These are phyloP conservation scores for Solanum medicagineum DNA, from an alignment of 257 asterid genomes.

Conservation along the genomic window DNA sequence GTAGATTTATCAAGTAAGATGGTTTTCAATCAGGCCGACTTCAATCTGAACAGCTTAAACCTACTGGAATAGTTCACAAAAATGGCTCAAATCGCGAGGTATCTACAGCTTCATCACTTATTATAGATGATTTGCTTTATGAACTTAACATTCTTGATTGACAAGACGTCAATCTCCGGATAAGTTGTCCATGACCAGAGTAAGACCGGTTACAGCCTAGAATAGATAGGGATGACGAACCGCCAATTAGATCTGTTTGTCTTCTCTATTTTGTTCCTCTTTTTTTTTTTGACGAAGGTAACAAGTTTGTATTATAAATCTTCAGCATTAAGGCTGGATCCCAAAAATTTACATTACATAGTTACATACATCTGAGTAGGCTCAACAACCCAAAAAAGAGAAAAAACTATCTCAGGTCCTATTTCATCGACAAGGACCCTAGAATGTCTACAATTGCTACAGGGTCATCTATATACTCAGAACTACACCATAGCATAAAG, in stretches of 20 bases:
- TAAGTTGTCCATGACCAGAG: background rate
- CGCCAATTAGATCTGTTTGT: background rate
- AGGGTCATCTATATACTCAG: too few species aligned
- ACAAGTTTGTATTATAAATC: too few species aligned
- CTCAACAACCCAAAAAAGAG: too few species aligned
- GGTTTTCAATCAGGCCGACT: background rate
- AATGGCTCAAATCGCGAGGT: background rate
- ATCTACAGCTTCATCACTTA: background rate
- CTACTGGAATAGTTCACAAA: background rate
- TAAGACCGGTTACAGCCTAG: background rate
- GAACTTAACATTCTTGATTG: background rate
- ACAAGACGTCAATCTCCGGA: background rate
- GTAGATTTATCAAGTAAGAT: background rate
- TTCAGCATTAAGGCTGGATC: too few species aligned
- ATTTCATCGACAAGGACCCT: too few species aligned
- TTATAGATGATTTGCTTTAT: background rate
- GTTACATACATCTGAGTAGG: too few species aligned
- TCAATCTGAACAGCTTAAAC: background rate
- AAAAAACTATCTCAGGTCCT: too few species aligned
- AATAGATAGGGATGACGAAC: background rate
- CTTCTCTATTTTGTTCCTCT: background rate
- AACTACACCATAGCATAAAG: too few species aligned
- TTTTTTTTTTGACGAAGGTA: too few species aligned
- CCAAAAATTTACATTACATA: too few species aligned
- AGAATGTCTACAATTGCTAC: too few species aligned